These are phyloP conservation scores for Fusarium azukiicola DNA, from an alignment of 2,329 filamentous ascomycete species.

Conservation along the genomic window DNA sequence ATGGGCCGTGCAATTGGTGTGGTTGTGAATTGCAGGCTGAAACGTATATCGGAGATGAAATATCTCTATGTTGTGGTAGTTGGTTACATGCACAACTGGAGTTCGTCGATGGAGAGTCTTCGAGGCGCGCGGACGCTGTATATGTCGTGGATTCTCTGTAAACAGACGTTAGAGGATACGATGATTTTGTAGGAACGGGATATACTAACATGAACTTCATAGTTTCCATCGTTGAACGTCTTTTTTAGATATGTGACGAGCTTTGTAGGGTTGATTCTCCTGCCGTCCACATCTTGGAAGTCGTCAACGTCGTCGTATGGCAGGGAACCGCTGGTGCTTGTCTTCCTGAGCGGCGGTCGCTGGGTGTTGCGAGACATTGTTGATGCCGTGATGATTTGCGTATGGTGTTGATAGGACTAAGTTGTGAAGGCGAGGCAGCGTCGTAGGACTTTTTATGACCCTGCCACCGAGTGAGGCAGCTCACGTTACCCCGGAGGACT, in stretches of 20 bases:
- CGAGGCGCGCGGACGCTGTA: conserved; percentile 27
- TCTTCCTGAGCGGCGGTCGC: background rate
- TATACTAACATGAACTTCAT: conserved; percentile 22
- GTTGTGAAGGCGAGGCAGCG: background rate
- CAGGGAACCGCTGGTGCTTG: background rate
- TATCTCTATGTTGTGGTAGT: background rate
- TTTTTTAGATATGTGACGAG: conserved; percentile 15
- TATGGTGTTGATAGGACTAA: conserved; percentile 3
- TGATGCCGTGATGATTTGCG: background rate
- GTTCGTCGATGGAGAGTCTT: conserved; percentile 13
- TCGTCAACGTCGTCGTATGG: background rate
- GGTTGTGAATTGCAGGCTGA: background rate
- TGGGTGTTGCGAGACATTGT: background rate
- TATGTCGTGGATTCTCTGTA: conserved; percentile 27
- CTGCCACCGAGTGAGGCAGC: conserved; percentile 17
- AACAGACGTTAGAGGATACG: background rate
- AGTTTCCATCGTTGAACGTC: conserved; percentile 21
- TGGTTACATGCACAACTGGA: conserved; percentile 20
- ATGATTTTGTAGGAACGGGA: background rate
- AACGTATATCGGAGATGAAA: conserved; percentile 6
- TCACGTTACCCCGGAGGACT: background rate
- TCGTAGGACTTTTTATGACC: conserved; percentile 9
- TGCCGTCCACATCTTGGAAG: conserved; percentile 21
- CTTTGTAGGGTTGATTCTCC: conserved; percentile 17
- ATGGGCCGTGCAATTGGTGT: background rate